Evolutionary conservation across 2,329 filamentous ascomycete genomes (phyloP).

Genomic region (Phialophora tarda): DNA sequence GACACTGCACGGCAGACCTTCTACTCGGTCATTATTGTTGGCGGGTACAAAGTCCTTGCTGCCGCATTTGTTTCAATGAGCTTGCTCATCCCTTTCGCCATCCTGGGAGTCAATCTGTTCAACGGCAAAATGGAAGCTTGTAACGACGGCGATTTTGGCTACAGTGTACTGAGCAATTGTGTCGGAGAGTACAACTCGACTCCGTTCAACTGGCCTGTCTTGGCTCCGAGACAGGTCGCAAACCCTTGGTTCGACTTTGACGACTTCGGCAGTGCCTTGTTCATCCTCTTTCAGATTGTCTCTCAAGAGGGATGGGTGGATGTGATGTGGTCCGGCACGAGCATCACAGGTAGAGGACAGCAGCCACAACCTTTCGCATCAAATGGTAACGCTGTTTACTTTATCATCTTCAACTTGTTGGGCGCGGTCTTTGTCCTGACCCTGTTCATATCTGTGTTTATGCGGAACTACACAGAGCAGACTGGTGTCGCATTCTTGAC

Average conservation of each 20-base stretch:
- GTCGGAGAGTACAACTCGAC: conserved; percentile 79
- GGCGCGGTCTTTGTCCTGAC: conserved; percentile 96
- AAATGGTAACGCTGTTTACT: conserved; percentile 89
- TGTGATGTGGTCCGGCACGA: conserved; percentile 83
- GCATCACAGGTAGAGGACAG: conserved; percentile 74
- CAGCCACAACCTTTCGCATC: conserved; percentile 74
- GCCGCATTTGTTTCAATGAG: conserved; percentile 93
- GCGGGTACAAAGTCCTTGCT: conserved; percentile 91
- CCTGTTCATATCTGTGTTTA: conserved; percentile 97
- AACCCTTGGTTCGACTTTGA: conserved; percentile 94
- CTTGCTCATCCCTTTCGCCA: conserved; percentile 92
- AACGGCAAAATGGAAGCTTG: conserved; percentile 78
- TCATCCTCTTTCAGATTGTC: conserved; percentile 97
- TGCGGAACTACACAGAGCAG: conserved; percentile 99
- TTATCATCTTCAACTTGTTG: conserved; percentile 93
- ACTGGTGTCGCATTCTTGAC: conserved; percentile 96
- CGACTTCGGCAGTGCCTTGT: conserved; percentile 88
- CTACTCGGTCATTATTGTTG: conserved; percentile 91
- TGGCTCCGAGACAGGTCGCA: conserved; percentile 78
- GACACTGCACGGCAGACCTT: conserved; percentile 96
- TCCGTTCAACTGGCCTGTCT: conserved; percentile 82
- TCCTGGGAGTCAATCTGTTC: conserved; percentile 94
- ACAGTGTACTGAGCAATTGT: conserved; percentile 67
- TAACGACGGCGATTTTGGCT: conserved; percentile 68
- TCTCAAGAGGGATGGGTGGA: conserved; percentile 98